Conservation (phyloP, 2,329 filamentous ascomycete genomes). For the Blastomyces percursus region DNA sequence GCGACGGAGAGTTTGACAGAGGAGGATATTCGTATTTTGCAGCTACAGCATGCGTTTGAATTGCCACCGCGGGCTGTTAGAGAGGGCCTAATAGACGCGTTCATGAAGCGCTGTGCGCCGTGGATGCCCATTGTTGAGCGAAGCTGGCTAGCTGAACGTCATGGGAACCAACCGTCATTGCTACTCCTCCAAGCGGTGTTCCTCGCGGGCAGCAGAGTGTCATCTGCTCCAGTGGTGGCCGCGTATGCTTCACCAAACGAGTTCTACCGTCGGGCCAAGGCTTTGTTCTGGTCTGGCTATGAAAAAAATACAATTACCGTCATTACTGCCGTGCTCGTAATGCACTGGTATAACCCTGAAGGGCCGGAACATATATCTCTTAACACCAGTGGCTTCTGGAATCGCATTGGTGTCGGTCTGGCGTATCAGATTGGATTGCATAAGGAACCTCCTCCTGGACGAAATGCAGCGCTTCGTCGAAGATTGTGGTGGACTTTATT, state of each 20-base stretch:
- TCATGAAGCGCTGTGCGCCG: constrained; percentile 24
- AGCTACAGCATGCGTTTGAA: constrained; percentile 20
- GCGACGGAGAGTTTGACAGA: constrained; percentile 19
- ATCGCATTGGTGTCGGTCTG: constrained; percentile 32
- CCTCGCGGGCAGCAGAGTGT: constrained; percentile 34
- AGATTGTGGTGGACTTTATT: constrained; percentile 37
- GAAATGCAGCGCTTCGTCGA: constrained; percentile 28
- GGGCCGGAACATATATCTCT: constrained; percentile 30
- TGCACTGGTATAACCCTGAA: constrained; percentile 28
- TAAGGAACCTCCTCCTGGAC: constrained; percentile 27
- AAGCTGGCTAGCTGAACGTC: constrained; percentile 22
- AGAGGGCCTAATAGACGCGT: constrained; percentile 23
- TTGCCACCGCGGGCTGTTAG: constrained; percentile 21
- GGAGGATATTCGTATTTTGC: constrained; percentile 21
- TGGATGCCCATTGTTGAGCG: constrained; percentile 27
- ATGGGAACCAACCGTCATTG: constrained; percentile 20
- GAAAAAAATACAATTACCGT: constrained; percentile 24
- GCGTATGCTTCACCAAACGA: constrained; percentile 22
- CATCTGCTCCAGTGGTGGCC: constrained; percentile 22
- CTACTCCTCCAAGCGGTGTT: constrained; percentile 31
- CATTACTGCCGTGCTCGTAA: constrained; percentile 23
- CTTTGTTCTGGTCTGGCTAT: constrained; percentile 25
- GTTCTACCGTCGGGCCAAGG: constrained; percentile 26
- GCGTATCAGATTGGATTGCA: constrained; percentile 38
- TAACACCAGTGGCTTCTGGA: constrained; percentile 37